Conservation (phyloP, 805 yeast genomes). For the Myxozyma lipomycoides region DNA sequence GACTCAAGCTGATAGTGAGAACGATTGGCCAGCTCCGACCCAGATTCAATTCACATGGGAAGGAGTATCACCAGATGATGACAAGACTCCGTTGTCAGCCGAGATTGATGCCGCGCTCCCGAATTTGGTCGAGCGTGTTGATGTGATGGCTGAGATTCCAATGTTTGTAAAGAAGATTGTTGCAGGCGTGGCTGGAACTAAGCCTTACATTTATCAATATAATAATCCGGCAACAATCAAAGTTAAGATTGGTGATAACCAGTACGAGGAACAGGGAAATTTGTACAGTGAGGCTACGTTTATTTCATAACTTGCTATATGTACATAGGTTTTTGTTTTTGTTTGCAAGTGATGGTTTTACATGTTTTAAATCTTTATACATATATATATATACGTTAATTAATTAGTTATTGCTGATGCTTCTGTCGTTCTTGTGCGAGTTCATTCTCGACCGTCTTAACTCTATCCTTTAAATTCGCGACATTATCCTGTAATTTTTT, state of each 20-base stretch:
- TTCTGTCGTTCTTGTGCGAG: constrained; percentile 6
- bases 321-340: constrained; percentile 30
- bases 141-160: constrained; percentile 97
- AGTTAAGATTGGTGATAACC: constrained; percentile 41
- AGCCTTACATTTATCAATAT: constrained; percentile 94
- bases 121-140: constrained; percentile 79
- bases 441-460: constrained; percentile 6
- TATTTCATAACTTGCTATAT: constrained; percentile 48
- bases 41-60: constrained; percentile 56
- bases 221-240: constrained; percentile 58
- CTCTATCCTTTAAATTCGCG: constrained; percentile 25
- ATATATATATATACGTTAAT: not conserved
- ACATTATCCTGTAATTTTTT: constrained; percentile 43
- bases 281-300: constrained; percentile 81
- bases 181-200: constrained; percentile 90
- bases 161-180: constrained; percentile 89
- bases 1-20: constrained; percentile 56
- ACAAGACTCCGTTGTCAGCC: constrained; percentile 32
- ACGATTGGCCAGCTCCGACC: constrained; percentile 89
- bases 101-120: constrained; percentile 53
- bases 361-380: not conserved
- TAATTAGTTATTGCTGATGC: not conserved
- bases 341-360: too few species aligned
- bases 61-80: constrained; percentile 50
- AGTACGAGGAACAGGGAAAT: constrained; percentile 53